These are phyloP conservation scores for Fusarium setosum DNA, from an alignment of 2,329 filamentous ascomycete genomes.

Conservation along the genomic window DNA sequence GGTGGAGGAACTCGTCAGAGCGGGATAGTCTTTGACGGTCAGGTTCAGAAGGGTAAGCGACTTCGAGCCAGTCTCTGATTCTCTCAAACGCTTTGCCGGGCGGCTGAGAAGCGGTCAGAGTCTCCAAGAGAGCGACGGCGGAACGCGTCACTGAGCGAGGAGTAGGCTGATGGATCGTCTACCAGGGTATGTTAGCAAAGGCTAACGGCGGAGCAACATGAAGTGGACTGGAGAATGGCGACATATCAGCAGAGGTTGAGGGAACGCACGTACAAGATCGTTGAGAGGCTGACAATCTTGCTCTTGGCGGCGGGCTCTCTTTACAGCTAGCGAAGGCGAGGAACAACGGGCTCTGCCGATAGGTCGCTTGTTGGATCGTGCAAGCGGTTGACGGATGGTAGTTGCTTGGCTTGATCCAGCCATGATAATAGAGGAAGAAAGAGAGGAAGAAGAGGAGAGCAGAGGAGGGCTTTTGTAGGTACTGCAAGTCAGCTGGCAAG, in stretches of 20 bases:
- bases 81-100: neutral
- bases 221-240: neutral
- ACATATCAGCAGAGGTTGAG: no score
- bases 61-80: conserved; percentile 12
- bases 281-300: neutral
- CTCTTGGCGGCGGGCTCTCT: neutral
- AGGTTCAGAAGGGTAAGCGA: neutral
- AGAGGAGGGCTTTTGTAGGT: neutral
- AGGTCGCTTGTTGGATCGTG: conserved; percentile 2
- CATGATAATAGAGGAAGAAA: neutral
- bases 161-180: conserved; percentile 6
- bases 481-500: neutral
- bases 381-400: neutral
- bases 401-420: neutral
- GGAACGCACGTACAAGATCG: neutral
- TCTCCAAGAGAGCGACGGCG: conserved; percentile 5
- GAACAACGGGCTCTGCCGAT: neutral
- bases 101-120: neutral
- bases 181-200: neutral
- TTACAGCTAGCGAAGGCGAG: neutral
- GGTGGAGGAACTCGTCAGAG: neutral
- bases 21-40: neutral
- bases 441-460: neutral
- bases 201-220: neutral
- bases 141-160: neutral